Evolutionary conservation across 352 stramenopile species (phyloP).

Genomic region (Pythium scleroteichum): DNA sequence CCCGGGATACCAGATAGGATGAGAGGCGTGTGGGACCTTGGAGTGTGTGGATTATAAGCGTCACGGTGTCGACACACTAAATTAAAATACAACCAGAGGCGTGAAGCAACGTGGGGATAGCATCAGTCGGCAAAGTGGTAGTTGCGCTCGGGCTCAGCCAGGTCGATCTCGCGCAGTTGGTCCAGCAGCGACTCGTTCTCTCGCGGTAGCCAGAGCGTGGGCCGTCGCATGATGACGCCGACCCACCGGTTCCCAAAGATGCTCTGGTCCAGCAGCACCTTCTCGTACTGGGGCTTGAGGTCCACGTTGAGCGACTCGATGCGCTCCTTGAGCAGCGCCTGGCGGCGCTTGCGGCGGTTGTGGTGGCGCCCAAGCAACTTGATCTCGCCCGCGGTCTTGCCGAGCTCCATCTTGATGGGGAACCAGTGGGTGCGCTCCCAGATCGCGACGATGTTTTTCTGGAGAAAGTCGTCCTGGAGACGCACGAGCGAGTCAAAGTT

Average conservation of each 20-base stretch:
- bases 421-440: constrained; percentile 56
- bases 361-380: constrained; percentile 35
- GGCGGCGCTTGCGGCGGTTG: constrained; percentile 45
- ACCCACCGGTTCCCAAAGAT: constrained; percentile 38
- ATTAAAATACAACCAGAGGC: too few relatives aligned
- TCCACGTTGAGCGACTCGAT: constrained; percentile 32
- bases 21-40: too few relatives aligned
- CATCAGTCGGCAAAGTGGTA: constrained; percentile 16
- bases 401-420: constrained; percentile 48
- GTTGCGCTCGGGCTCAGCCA: constrained; percentile 37
- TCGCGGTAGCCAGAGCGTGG: constrained; percentile 43
- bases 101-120: too few relatives aligned
- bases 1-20: too few relatives aligned
- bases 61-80: too few relatives aligned
- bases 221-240: constrained; percentile 34
- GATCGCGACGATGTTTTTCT: constrained; percentile 38
- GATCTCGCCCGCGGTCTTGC: constrained; percentile 30
- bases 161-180: constrained; percentile 39
- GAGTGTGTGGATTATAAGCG: too few relatives aligned
- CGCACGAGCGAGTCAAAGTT: constrained; percentile 26
- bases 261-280: constrained; percentile 35
- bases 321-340: constrained; percentile 35
- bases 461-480: constrained; percentile 38
- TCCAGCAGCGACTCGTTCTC: constrained; percentile 37
- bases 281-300: constrained; percentile 31